These are phyloP conservation scores for Aspergillus sp. DNA, from an alignment of 2,329 filamentous ascomycete species.

Conservation along the genomic window DNA sequence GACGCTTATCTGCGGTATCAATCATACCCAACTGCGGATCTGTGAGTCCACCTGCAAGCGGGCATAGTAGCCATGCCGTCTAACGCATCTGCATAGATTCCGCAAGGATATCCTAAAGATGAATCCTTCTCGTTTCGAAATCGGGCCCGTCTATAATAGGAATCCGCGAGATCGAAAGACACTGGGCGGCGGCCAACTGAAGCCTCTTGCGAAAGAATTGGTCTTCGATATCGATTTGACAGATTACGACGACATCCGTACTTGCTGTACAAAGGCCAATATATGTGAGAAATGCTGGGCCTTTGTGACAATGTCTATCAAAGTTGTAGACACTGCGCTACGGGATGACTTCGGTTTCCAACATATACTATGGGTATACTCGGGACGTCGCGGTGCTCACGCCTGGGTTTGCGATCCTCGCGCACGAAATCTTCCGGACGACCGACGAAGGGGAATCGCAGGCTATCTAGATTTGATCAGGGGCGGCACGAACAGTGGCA, in stretches of 20 bases:
- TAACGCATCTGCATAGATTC: slow-evolving; percentile 54
- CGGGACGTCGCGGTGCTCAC: slow-evolving; percentile 91
- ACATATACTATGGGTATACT: slow-evolving; percentile 98
- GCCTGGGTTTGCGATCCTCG: slow-evolving; percentile 96
- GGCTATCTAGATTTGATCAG: slow-evolving; percentile 88
- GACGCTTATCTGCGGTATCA: slow-evolving; percentile 93
- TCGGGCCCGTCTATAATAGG: slow-evolving; percentile 92
- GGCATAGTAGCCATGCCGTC: slow-evolving; percentile 16
- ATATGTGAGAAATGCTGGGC: slow-evolving; percentile 95
- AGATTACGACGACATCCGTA: slow-evolving; percentile 95
- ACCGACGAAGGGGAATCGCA: slow-evolving; percentile 79
- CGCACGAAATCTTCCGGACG: slow-evolving; percentile 80
- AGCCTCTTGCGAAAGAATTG: slow-evolving; percentile 85
- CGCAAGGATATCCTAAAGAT: slow-evolving; percentile 87
- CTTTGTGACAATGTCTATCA: slow-evolving; percentile 97
- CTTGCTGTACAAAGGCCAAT: slow-evolving; percentile 88
- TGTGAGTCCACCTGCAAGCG: slow-evolving; percentile 42
- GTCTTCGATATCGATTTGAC: slow-evolving; percentile 99
- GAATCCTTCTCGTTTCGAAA: slow-evolving; percentile 94
- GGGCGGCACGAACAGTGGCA: slow-evolving; percentile 80
- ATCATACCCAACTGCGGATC: slow-evolving; percentile 67
- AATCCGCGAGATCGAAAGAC: slow-evolving; percentile 94
- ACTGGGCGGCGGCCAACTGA: slow-evolving; percentile 74
- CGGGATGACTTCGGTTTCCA: slow-evolving; percentile 95
- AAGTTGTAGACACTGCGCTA: slow-evolving; percentile 82